Percentiles rank a stretch among this genome's conserved stretches.
These are phyloP conservation scores for Geotrichum aggregatum DNA, from an alignment of 1,139 yeast species.

Conservation along the genomic window DNA sequence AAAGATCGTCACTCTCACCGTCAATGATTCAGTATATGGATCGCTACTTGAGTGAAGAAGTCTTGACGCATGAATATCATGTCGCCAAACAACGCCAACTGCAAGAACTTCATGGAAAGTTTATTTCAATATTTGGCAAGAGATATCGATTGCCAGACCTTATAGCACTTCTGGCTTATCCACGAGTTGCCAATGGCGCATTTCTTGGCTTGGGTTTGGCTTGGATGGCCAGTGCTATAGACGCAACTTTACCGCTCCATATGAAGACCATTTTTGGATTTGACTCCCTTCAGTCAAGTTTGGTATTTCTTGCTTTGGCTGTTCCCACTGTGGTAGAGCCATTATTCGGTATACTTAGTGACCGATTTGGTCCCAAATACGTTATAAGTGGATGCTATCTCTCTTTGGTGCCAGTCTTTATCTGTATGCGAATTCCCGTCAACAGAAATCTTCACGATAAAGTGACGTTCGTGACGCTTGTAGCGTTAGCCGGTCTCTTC, in stretches of 20 bases:
- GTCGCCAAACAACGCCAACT: constrained; percentile 1
- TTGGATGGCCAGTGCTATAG: constrained; percentile 37
- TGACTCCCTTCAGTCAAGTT: constrained; percentile 34
- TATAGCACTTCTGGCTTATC: constrained; percentile 25
- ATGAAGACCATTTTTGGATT: constrained; percentile 34
- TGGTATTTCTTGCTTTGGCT: constrained; percentile 37
- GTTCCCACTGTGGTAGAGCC: constrained; percentile 38
- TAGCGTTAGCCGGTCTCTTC: constrained; percentile 33
- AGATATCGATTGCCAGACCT: constrained; percentile 26
- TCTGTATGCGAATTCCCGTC: constrained; percentile 34
- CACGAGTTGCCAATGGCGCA: constrained; percentile 31
- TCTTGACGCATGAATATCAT: too few species aligned
- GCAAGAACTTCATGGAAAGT: constrained; percentile 11
- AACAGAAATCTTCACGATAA: constrained; percentile 30
- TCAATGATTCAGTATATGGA: constrained; percentile 8
- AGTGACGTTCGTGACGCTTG: constrained; percentile 33
- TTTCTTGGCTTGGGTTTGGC: constrained; percentile 32
- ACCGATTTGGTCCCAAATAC: constrained; percentile 34
- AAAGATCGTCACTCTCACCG: neutral
- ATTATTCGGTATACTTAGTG: constrained; percentile 33
- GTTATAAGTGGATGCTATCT: constrained; percentile 32
- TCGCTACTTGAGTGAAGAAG: neutral
- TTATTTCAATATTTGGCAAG: constrained; percentile 12
- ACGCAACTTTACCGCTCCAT: constrained; percentile 38
- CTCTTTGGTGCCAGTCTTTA: constrained; percentile 29